A percentile compares a stretch with the other conserved stretches of the same genome.
Conservation (phyloP, 2,329 filamentous ascomycete genomes). For the Aspergillus melleus region DNA sequence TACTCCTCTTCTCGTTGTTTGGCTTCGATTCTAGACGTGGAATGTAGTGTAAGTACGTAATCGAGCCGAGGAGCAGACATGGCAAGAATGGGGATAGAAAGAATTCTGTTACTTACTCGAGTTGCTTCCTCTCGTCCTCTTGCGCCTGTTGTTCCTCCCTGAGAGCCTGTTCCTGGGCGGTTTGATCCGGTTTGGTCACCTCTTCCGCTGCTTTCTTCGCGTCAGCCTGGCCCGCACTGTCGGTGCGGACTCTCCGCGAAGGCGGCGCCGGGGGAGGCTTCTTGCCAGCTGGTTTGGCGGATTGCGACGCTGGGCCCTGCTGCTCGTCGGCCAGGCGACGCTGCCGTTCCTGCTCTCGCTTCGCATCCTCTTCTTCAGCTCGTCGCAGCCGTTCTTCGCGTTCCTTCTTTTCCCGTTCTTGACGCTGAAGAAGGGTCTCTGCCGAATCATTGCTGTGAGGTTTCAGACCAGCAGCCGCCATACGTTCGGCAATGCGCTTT, state of each 20-base stretch:
- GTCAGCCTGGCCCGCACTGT: slow-evolving; percentile 58
- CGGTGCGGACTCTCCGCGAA: slow-evolving; percentile 66
- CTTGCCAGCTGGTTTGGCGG: slow-evolving; percentile 57
- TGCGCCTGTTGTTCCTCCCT: slow-evolving; percentile 72
- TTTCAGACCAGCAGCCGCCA: slow-evolving; percentile 90
- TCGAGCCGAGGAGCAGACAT: not conserved
- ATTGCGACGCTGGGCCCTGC: slow-evolving; percentile 60
- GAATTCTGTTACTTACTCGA: slow-evolving; percentile 70
- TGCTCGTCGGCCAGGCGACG: slow-evolving; percentile 74
- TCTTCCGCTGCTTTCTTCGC: slow-evolving; percentile 56
- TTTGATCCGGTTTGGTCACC: slow-evolving; percentile 64
- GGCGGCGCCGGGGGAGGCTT: slow-evolving; percentile 71
- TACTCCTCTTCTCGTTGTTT: slow-evolving; percentile 77
- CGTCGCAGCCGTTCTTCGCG: slow-evolving; percentile 82
- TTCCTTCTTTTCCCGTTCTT: slow-evolving; percentile 85
- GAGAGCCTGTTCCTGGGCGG: slow-evolving; percentile 54
- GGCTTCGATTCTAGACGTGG: slow-evolving; percentile 64
- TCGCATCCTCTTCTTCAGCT: slow-evolving; percentile 91
- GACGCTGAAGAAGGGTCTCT: slow-evolving; percentile 78
- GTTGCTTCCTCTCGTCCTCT: slow-evolving; percentile 67
- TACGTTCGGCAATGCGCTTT: slow-evolving; percentile 91
- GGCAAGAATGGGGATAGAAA: not conserved
- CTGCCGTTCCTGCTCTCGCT: slow-evolving; percentile 83
- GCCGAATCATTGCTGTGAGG: slow-evolving; percentile 71
- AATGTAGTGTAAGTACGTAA: slow-evolving; percentile 11